These are phyloP conservation scores for Stenogyne calaminthoides DNA, from an alignment of 305 asterid genomes.

Conservation along the genomic window DNA sequence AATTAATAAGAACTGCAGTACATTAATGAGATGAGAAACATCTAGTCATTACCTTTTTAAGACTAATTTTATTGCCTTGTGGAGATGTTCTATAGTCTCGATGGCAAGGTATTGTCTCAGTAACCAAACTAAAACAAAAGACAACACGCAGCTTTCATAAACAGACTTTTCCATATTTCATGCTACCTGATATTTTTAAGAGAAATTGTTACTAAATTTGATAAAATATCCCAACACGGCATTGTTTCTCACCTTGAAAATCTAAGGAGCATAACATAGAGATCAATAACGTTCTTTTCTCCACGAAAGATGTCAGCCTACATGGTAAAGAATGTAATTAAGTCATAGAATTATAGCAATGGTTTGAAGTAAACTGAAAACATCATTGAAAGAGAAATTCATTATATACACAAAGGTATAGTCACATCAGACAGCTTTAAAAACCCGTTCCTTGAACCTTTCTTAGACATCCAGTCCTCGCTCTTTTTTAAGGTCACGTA, in stretches of 20 bases:
- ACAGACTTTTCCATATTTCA: slow-evolving; percentile 29
- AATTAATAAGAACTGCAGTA: slow-evolving; percentile 9
- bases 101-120: slow-evolving; percentile 94
- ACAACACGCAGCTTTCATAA: slow-evolving; percentile 37
- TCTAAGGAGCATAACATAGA: slow-evolving; percentile 90
- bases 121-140: slow-evolving; percentile 72
- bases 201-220: slow-evolving; percentile 26
- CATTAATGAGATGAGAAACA: slow-evolving; percentile 22
- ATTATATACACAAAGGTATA: neutral
- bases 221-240: slow-evolving; percentile 14
- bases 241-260: slow-evolving; percentile 81
- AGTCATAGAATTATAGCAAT: slow-evolving; percentile 28
- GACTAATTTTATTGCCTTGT: slow-evolving; percentile 57
- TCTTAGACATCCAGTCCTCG: no score
- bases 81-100: slow-evolving; percentile 68
- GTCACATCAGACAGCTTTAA: no score
- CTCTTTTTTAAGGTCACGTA: no score
- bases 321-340: slow-evolving; percentile 29
- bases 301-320: slow-evolving; percentile 92
- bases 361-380: slow-evolving; percentile 23
- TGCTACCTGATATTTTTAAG: slow-evolving; percentile 26
- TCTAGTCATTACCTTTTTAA: slow-evolving; percentile 53
- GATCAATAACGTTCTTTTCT: slow-evolving; percentile 76
- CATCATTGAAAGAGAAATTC: slow-evolving; percentile 23
- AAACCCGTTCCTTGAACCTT: no score